Evolutionary conservation across 148 eudicot species (phyloP), one percentile per base, ranked within the genome.

Genomic region (Rhododendron simsii): DNA sequence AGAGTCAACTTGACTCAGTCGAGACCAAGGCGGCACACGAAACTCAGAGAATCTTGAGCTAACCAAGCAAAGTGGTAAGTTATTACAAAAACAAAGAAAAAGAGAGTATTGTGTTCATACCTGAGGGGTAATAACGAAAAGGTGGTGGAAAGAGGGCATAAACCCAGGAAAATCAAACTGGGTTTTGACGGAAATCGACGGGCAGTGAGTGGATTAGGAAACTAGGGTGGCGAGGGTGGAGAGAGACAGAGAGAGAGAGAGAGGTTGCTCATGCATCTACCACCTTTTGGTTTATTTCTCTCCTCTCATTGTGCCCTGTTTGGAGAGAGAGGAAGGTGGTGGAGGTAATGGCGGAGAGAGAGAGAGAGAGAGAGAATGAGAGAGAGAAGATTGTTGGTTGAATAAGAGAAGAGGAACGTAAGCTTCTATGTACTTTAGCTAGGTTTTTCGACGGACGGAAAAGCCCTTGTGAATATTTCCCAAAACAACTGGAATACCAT

Each of bases 251-350:
- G 78, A 41, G 88, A 33, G 78, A 41, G 88, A 86, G 88, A 45
- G 12, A 16, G 50, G 84, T 81, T 83, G 89, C 87, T 90, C 93
- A 90, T 92, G 92, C 93, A 92, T 90, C 92, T 89, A 92, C 93
- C 93, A 92, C 91, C 93, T 89, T 92, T 90, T 89, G 85, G 84
- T 85, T 86, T 30, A 82, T 81, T 87, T 51, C 78, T 86, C 63
- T 78, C 63, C 37, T 48, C 73, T 44, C 87, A 89, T 88, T 86
- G 44, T 80, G 86, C 65, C 61, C 51, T 78, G 78, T 44, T 89
- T 80, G 86, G 85, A 6, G 50, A 35, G 55, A 61, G 57, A 55
- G 89, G 77, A 50, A n/a, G 84, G 77, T 57, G 83, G 81, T 44
- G 88, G 26, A 73, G 71, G 65, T 81, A 55, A 79, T 11, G 47